phyloP scores from a whole-genome alignment of 2,329 filamentous ascomycete genomes.

The Coniella lustricola region DNA sequence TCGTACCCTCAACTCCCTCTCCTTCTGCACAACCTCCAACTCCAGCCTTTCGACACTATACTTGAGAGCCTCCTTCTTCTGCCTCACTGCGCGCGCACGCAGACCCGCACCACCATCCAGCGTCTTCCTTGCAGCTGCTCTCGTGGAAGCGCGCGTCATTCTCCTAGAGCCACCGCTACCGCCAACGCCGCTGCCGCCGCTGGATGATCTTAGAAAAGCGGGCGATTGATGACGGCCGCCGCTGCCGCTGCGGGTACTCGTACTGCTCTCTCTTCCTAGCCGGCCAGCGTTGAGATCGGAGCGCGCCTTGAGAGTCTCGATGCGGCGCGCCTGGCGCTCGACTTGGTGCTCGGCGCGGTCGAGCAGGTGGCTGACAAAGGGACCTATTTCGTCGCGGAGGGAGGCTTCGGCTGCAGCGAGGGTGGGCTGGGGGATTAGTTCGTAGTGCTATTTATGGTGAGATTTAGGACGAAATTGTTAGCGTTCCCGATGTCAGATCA shows the following conservation, averaged over 20 bases:
- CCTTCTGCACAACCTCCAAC: slow-evolving; percentile 74
- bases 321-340: slow-evolving; percentile 73
- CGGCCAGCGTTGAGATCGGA: slow-evolving; percentile 76
- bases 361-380: slow-evolving; percentile 72
- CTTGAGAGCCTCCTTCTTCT: slow-evolving; percentile 77
- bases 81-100: slow-evolving; percentile 54
- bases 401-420: slow-evolving; percentile 76
- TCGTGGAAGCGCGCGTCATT: slow-evolving; percentile 16
- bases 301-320: slow-evolving; percentile 76
- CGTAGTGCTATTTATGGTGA: slow-evolving; percentile 62
- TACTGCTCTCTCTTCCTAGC: slow-evolving; percentile 22
- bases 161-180: slow-evolving; percentile 16
- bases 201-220: slow-evolving; percentile 3
- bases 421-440: slow-evolving; percentile 79
- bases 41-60: slow-evolving; percentile 83
- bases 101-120: slow-evolving; percentile 49
- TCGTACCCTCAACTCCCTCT: slow-evolving; percentile 49
- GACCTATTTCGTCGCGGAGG: slow-evolving; percentile 82
- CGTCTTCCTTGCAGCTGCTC: slow-evolving; percentile 20
- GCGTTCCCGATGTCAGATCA: neutral
- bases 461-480: neutral
- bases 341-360: slow-evolving; percentile 76
- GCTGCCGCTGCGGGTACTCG: too few species aligned
- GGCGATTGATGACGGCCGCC: slow-evolving; percentile 22
- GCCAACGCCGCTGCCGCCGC: slow-evolving; percentile 7